These are phyloP conservation scores for Lactarius evosmus DNA, from an alignment of 768 basidiomycete genomes.

Conservation along the genomic window DNA sequence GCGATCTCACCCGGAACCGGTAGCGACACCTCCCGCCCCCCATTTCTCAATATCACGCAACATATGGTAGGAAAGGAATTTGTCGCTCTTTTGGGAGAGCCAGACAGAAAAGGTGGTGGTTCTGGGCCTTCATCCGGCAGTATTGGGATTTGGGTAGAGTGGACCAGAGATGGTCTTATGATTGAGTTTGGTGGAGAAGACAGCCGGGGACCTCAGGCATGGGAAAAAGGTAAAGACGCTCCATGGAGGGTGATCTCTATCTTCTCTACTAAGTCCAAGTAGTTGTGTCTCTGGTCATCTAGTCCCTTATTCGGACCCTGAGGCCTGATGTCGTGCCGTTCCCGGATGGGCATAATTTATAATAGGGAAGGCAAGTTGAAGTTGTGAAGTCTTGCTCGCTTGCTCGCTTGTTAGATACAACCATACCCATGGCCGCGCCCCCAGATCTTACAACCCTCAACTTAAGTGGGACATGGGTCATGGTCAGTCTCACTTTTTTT, in stretches of 20 bases:
- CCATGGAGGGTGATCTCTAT: constrained; percentile 73
- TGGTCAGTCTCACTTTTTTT: constrained; percentile 42
- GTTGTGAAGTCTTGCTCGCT: not conserved
- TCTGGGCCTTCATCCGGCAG: constrained; percentile 78
- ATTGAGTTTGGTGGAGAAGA: constrained; percentile 81
- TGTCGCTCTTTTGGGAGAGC: constrained; percentile 74
- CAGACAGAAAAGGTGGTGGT: constrained; percentile 88
- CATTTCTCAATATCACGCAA: constrained; percentile 42
- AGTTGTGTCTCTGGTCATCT: not conserved
- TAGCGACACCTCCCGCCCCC: constrained; percentile 36
- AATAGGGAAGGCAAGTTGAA: not conserved
- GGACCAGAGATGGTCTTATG: constrained; percentile 79
- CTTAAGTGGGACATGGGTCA: constrained; percentile 56
- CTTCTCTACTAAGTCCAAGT: constrained; percentile 40
- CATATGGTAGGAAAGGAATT: constrained; percentile 75
- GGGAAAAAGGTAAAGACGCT: constrained; percentile 83
- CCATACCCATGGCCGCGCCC: constrained; percentile 59
- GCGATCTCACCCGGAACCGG: constrained; percentile 34
- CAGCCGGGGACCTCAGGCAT: constrained; percentile 76
- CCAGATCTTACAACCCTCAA: constrained; percentile 54
- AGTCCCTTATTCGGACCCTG: not conserved
- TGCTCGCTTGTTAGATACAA: no score
- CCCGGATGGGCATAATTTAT: not conserved
- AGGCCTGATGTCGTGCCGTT: not conserved
- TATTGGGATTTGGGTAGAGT: constrained; percentile 93